Base-by-base conservation (phyloP, 192 early-diverging fungal species). In the Linnemannia hyalina region DNA sequence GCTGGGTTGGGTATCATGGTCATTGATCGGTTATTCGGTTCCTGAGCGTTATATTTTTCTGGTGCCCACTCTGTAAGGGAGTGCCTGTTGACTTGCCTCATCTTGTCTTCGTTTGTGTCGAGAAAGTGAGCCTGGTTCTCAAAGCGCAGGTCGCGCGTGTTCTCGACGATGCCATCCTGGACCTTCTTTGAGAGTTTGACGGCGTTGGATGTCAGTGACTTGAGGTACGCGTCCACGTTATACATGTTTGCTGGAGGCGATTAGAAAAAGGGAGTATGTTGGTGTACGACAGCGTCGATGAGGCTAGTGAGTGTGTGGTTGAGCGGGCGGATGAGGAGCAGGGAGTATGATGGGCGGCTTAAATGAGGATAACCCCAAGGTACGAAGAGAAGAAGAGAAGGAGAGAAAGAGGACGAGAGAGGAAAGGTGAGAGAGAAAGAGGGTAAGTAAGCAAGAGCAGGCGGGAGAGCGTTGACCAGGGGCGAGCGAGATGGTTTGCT, bases 101-200 rank as follows among this genome's bases (percentile, higher is more conserved):
- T 92, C 82, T 95, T 93, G 77, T 95, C 97, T 70, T 98, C 98
- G 42, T 95, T 94, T 35, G 95, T 96, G 78, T 99, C 97, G 89
- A 97, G 98, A 82, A 97, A 95, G 75, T 97, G 94, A 38, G 91
- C 90, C 49, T 92, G 90, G 42, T 90, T 91, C 79, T 92, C 93
- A 40, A 97, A 90, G 20, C 96, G 94, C 73, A 97, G 94, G 70
- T 98, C 97, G 78, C 95, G 94, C 42, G 97, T 95, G 89, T 95
- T 95, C 77, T 98, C 97, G 1, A 96, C 94, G 40, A 99, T 85
- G n/a, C 97, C 95, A 85, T 95, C 93, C 5, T 94, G 94, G 42
- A 96, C 90, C 77, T 95, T 93, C 87, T 94, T 91, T 35, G 95
- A 96, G 40, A 96, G 88, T 82, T 96, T 95, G 74, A 93, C 94